Evolutionary conservation across 2,329 filamentous ascomycete species (phyloP), one percentile per base, ranked within the genome.

Genomic region (Escovopsis sp.): DNA sequence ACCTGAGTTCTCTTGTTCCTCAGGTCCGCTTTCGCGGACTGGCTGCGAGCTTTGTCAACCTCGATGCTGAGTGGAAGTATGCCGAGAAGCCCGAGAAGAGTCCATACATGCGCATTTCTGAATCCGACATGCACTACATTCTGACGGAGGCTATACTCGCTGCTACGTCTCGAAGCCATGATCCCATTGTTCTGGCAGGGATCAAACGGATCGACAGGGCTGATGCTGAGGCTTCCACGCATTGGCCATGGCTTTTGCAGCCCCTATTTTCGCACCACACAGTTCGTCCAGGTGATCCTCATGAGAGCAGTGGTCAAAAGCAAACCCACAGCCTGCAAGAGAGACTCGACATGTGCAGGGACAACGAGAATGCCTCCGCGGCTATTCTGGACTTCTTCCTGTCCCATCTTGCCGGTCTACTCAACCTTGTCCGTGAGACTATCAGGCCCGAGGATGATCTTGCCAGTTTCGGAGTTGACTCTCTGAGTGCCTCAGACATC

Each of bases 401-500:
- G 5, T 11, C 15, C n/a, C 15, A 36, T 18, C 35, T 36, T 10
- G 12, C 35, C 15, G 35, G 10, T 10, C 6, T 36, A 12, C 35
- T 36, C 35, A 36, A 36, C n/a, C n/a, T 36, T 19, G 35, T 23
- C 6, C 15, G 5, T 18, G 35, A 36, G 6, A 30, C 7, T 19
- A n/a, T 39, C 19, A 30, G 8, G 18, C 18, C 18, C 8, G 37
- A 30, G 12, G 26, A 39, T 15, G 10, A 12, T 7, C 26, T 39
- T n/a, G 26, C 37, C 11, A 15, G n/a, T 12, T 19, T 39, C 2
- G 37, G 37, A 28, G 46, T 58, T 10, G 58, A 61, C 38, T 56
- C 56, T 0, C 46, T 62, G 7, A 45, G 58, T 0, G 57, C 57
- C 12, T 54, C 58, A 1, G 54, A 55, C 57, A 64, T 67, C 2